phyloP scores from a whole-genome alignment of 805 yeast species.

The Grigorovia transvaalensis region DNA sequence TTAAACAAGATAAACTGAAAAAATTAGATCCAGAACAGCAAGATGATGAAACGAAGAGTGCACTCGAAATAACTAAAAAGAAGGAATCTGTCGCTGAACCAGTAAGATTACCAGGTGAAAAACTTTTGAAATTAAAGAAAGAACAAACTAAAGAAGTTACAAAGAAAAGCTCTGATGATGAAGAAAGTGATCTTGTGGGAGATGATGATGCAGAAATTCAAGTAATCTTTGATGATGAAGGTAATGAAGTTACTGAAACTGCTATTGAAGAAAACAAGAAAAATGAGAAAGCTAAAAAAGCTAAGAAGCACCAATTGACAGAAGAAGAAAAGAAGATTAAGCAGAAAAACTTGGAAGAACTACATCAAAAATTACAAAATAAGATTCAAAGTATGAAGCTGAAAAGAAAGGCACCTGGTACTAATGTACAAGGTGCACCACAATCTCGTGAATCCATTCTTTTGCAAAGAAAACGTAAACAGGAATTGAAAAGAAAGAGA shows the following conservation, averaged over 20 bases:
- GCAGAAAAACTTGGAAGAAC: slow-evolving; percentile 49
- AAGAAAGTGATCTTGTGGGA: slow-evolving; percentile 7
- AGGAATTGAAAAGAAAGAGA: slow-evolving; percentile 26
- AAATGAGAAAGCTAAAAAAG: slow-evolving; percentile 13
- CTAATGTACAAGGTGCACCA: slow-evolving; percentile 70
- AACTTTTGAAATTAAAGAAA: slow-evolving; percentile 16
- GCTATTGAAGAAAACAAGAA: slow-evolving; percentile 11
- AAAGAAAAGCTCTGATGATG: slow-evolving; percentile 5
- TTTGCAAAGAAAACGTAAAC: slow-evolving; percentile 46
- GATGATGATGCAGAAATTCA: slow-evolving; percentile 25
- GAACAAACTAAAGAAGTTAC: slow-evolving; percentile 5
- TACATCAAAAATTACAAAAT: slow-evolving; percentile 69
- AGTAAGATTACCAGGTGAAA: slow-evolving; percentile 31
- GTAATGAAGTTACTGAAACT: slow-evolving; percentile 34
- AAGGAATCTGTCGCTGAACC: slow-evolving; percentile 45
- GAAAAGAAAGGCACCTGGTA: slow-evolving; percentile 86
- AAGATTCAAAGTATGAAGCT: slow-evolving; percentile 62
- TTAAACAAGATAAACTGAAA: slow-evolving; percentile 47
- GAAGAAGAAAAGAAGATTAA: slow-evolving; percentile 23
- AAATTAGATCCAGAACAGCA: slow-evolving; percentile 64
- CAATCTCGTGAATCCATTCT: slow-evolving; percentile 73
- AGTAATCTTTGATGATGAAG: slow-evolving; percentile 64
- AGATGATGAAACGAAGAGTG: slow-evolving; percentile 40
- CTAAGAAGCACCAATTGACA: slow-evolving; percentile 11
- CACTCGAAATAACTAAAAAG: slow-evolving; percentile 49